Base-by-base conservation (phyloP, 495 filamentous ascomycete genomes). In the Aeminium ludgeri region DNA sequence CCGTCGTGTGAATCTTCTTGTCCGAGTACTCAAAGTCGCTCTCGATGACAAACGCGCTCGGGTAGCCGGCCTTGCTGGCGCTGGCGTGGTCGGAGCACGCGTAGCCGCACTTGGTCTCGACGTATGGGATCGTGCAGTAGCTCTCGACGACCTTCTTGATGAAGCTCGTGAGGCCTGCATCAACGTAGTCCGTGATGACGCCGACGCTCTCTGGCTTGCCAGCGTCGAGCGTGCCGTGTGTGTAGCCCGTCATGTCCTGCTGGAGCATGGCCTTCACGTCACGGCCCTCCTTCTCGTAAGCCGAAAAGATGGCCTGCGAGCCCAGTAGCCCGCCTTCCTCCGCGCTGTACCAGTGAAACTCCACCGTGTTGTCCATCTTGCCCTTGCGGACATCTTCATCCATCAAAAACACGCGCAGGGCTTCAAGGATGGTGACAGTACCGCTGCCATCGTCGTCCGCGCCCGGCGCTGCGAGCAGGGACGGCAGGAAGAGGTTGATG, bases 241-340 rank as follows among this genome's bases (percentile, higher is more conserved):
- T 69, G 56, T 78, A 95, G 8, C 89, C 89, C 1, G 89, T 96
- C 89, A 96, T 99, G 58, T 99, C 89, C 59, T 99, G 89, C 65
- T 99, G 91, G 33, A 99, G 68, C 89, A 99, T 96, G 18, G 89
- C 89, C 61, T 86, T 89, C 55, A 99, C 69, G 46, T 92, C 76
- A 15, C 78, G 66, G 19, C 69, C 66, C 17, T 72, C 53, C 54
- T 76, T 75, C 58, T 82, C 81, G 55, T 99, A 99, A n/a, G 65
- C 58, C 10, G 71, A 66, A 61, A 93, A 96, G 58, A 99, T 78
- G 25, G 80, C 83, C 57, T 92, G 85, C 20, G 55, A 59, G 41
- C 63, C 60, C 6, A 94, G 70, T 45, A 96, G 65, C 25, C 87
- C 87, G 13, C 82, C 84, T 58, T 95, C 87, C 55, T 96, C 87